Conservation (phyloP, 1,284 basidiomycete species). For the Wolfiporia cocos region DNA sequence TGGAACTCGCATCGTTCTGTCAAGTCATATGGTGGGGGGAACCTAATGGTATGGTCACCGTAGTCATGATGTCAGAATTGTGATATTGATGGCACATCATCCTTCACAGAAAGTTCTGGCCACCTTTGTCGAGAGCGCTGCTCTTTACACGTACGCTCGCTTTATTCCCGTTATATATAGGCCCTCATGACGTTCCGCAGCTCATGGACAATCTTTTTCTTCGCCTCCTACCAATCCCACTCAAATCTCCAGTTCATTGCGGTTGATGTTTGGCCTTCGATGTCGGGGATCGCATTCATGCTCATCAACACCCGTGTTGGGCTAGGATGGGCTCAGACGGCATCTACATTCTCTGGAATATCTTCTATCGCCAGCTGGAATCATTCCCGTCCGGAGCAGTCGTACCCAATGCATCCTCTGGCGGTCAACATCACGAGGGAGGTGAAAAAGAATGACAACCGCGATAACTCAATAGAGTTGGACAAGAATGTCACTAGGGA, state of each 20-base stretch:
- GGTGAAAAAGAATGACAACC: background rate
- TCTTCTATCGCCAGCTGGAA: background rate
- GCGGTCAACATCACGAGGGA: background rate
- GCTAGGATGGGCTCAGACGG: background rate
- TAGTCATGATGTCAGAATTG: background rate
- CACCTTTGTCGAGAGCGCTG: conserved; percentile 1
- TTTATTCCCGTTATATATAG: background rate
- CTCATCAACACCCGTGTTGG: conserved; percentile 1
- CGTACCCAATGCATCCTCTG: background rate
- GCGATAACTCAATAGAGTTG: no score
- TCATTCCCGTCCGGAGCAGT: background rate
- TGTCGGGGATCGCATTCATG: background rate
- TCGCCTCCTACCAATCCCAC: background rate
- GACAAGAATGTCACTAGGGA: no score
- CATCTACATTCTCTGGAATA: background rate
- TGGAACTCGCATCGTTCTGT: background rate
- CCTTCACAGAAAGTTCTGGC: background rate
- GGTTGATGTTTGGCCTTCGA: background rate
- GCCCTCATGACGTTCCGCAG: no score
- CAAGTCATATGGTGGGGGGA: background rate
- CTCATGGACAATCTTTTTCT: background rate
- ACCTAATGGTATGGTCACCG: background rate
- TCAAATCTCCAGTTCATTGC: background rate
- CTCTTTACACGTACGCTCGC: conserved; percentile 1
- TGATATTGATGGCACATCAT: background rate